Evolutionary conservation across 331 rosid genomes (phyloP).

Genomic region (Malus hybrid): DNA sequence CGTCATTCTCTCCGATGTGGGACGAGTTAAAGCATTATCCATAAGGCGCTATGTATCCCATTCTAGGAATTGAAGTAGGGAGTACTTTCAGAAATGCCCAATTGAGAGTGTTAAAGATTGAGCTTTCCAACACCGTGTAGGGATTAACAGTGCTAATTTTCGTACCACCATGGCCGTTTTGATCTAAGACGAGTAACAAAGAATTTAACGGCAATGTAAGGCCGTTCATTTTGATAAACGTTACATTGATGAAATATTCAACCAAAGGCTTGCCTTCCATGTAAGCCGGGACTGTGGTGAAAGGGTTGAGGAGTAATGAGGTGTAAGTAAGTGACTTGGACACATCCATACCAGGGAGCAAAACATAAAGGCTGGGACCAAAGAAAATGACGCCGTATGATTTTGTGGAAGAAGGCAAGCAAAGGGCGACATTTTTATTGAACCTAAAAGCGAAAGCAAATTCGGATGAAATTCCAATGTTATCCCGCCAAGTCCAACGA

Average conservation of each 20-base stretch:
- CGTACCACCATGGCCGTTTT: conserved; percentile 14
- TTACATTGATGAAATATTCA: conserved; percentile 32
- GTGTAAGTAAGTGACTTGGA: conserved; percentile 36
- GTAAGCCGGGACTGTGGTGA: neutral
- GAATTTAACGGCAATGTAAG: conserved; percentile 25
- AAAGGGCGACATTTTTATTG: conserved; percentile 31
- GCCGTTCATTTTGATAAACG: conserved; percentile 32
- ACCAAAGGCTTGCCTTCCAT: neutral
- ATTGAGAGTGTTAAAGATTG: conserved; percentile 23
- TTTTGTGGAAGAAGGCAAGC: conserved; percentile 23
- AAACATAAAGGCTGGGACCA: neutral
- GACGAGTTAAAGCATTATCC: conserved; percentile 24
- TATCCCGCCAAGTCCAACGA: conserved; percentile 47
- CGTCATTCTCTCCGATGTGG: neutral
- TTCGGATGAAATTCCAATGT: conserved; percentile 38
- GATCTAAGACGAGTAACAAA: neutral
- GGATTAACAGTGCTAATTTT: conserved; percentile 40
- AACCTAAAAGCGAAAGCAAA: conserved; percentile 26
- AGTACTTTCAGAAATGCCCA: conserved; percentile 18
- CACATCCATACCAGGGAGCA: neutral
- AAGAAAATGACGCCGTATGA: conserved; percentile 25
- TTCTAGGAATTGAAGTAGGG: conserved; percentile 17
- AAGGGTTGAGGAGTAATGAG: conserved; percentile 16
- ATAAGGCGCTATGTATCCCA: conserved; percentile 25
- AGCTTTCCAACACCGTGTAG: conserved; percentile 33